Conservation (phyloP, 2,329 filamentous ascomycete genomes). For the Aquanectria penicillioides region DNA sequence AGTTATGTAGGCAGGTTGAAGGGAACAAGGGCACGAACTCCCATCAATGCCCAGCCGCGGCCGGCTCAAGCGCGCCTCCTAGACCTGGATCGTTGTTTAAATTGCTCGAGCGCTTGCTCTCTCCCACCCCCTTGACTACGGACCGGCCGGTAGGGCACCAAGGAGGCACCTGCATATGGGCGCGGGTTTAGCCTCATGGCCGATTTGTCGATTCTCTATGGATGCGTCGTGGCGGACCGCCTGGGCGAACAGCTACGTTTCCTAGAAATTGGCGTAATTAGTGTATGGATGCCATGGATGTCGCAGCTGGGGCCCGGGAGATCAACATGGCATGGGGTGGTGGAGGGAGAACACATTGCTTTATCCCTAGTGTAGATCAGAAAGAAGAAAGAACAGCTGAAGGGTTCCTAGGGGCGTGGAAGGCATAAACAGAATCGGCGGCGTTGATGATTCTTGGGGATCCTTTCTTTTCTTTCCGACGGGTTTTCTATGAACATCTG, state of each 20-base stretch:
- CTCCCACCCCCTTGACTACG: neutral
- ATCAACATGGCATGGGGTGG: constrained; percentile 15
- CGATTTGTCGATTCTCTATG: constrained; percentile 3
- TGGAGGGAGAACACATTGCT: constrained; percentile 2
- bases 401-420: neutral
- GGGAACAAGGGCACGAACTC: constrained; percentile 23
- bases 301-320: constrained; percentile 11
- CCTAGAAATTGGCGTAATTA: constrained; percentile 14
- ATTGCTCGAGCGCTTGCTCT: constrained; percentile 6
- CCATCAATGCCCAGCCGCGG: constrained; percentile 22
- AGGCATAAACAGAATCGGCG: constrained; percentile 1
- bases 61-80: constrained; percentile 38
- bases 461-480: constrained; percentile 5
- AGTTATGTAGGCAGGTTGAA: constrained; percentile 10
- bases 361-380: constrained; percentile 21
- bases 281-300: constrained; percentile 1
- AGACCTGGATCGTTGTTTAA: neutral
- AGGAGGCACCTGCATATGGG: constrained; percentile 28
- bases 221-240: neutral
- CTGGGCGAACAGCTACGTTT: neutral
- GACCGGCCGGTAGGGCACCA: constrained; percentile 19
- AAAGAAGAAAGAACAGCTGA: neutral
- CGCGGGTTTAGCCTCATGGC: constrained; percentile 26
- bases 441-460: constrained; percentile 2
- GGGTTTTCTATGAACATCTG: neutral